Percentiles rank a stretch among this genome's conserved stretches.
Evolutionary conservation across 163 green algal genomes (phyloP).

Genomic region (Prototheca cutis): DNA sequence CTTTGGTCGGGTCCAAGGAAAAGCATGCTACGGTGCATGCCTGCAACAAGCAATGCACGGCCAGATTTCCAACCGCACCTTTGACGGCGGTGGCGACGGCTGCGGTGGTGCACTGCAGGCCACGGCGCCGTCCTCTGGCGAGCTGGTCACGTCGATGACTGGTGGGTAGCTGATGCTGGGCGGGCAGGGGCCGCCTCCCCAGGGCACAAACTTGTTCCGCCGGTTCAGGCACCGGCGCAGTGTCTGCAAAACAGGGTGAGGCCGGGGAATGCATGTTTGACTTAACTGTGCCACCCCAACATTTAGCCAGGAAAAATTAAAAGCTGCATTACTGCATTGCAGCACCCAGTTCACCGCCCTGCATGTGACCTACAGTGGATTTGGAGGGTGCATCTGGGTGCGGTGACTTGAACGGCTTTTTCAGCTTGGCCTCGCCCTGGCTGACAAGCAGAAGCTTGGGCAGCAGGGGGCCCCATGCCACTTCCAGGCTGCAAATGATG

Average conservation of each 20-base stretch:
- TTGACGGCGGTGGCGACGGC: too few species aligned
- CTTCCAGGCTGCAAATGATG: conserved; percentile 35
- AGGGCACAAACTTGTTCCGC: conserved; percentile 63
- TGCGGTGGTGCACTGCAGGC: too few species aligned
- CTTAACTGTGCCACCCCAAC: too few species aligned
- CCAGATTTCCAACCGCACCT: too few species aligned
- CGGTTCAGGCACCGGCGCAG: conserved; percentile 48
- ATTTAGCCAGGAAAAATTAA: too few species aligned
- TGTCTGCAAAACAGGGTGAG: conserved; percentile 27
- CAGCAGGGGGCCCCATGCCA: conserved; percentile 53
- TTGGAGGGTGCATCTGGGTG: conserved; percentile 41
- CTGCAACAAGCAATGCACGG: too few species aligned
- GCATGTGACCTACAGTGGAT: conserved; percentile 49
- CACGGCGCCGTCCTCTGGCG: too few species aligned
- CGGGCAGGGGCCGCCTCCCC: conserved; percentile 48
- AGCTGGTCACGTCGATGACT: too few species aligned
- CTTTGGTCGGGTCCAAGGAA: too few species aligned
- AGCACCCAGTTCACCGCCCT: too few species aligned
- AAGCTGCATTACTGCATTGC: too few species aligned
- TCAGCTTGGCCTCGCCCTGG: conserved; percentile 46
- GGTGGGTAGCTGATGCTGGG: conserved; percentile 7
- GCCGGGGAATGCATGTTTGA: neutral
- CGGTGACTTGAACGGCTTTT: conserved; percentile 68
- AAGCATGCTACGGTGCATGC: too few species aligned
- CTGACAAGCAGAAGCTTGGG: conserved; percentile 58